Percentiles rank a stretch among this genome's conserved stretches.
Evolutionary conservation across 345 rosid species (phyloP).

Genomic region (Citrus hindsii): DNA sequence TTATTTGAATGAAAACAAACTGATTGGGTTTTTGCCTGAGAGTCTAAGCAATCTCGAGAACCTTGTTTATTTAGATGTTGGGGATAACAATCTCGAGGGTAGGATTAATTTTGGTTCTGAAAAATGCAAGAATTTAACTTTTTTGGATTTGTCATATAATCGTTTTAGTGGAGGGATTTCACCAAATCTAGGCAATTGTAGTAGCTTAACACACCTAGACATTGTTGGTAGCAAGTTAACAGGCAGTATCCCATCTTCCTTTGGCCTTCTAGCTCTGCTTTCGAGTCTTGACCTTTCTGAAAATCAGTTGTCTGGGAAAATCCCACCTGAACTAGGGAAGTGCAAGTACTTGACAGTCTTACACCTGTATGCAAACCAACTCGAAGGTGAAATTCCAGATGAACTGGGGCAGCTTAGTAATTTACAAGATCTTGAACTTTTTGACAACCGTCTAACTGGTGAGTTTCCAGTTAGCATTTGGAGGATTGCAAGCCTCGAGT

Average conservation of each 20-base stretch:
- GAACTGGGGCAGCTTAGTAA: slow-evolving; percentile 49
- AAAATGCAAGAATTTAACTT: slow-evolving; percentile 41
- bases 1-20: slow-evolving; percentile 38
- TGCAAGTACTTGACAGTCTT: slow-evolving; percentile 55
- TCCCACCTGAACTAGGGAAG: slow-evolving; percentile 66
- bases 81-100: slow-evolving; percentile 46
- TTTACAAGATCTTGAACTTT: slow-evolving; percentile 56
- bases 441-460: slow-evolving; percentile 55
- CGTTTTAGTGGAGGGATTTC: slow-evolving; percentile 56
- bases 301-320: slow-evolving; percentile 61
- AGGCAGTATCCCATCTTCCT: slow-evolving; percentile 62
- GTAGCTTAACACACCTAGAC: slow-evolving; percentile 39
- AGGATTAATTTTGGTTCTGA: slow-evolving; percentile 42
- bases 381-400: slow-evolving; percentile 61
- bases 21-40: slow-evolving; percentile 55
- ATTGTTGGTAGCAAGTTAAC: slow-evolving; percentile 45
- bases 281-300: slow-evolving; percentile 49
- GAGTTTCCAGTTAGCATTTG: slow-evolving; percentile 69
- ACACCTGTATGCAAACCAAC: slow-evolving; percentile 46
- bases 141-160: slow-evolving; percentile 59
- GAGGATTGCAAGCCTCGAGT: slow-evolving; percentile 54
- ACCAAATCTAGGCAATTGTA: slow-evolving; percentile 51
- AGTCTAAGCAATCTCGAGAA: slow-evolving; percentile 51
- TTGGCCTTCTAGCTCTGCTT: slow-evolving; percentile 52
- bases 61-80: slow-evolving; percentile 41